Conservation (phyloP, 768 basidiomycete genomes). For the Macrolepiota albuminosa region DNA sequence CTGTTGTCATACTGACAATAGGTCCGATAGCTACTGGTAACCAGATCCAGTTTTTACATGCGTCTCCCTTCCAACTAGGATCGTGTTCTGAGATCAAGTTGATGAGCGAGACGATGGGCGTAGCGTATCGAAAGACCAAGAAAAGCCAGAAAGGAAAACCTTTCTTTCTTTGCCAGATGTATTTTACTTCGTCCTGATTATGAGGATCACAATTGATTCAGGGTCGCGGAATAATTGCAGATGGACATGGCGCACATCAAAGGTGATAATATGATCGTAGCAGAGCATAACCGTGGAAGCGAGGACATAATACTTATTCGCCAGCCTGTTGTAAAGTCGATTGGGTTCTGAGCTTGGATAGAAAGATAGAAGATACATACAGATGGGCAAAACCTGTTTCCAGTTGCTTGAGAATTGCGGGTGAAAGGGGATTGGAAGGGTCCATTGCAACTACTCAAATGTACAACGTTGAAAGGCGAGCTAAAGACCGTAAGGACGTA, state of each 20-base stretch:
- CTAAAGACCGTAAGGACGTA: too few species aligned
- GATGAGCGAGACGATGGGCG: not conserved
- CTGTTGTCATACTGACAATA: not conserved
- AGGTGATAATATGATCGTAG: not conserved
- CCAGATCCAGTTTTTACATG: not conserved
- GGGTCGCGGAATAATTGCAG: not conserved
- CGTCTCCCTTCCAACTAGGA: not conserved
- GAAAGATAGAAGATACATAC: not conserved
- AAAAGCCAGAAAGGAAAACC: not conserved
- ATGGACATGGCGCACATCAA: not conserved
- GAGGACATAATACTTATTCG: not conserved
- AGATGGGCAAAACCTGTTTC: not conserved
- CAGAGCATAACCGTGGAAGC: not conserved
- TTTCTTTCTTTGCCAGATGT: not conserved
- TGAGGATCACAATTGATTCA: not conserved
- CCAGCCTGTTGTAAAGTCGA: not conserved
- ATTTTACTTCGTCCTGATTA: not conserved
- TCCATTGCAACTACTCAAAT: not conserved
- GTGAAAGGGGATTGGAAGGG: not conserved
- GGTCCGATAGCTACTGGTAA: not conserved
- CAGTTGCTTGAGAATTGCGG: not conserved
- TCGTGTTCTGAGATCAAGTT: not conserved
- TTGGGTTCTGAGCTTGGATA: not conserved
- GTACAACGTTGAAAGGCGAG: too few species aligned
- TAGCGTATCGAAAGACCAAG: not conserved